Evolutionary conservation across 2,329 filamentous ascomycete genomes (phyloP).

Genomic region (Pseudodiploospora longispora): DNA sequence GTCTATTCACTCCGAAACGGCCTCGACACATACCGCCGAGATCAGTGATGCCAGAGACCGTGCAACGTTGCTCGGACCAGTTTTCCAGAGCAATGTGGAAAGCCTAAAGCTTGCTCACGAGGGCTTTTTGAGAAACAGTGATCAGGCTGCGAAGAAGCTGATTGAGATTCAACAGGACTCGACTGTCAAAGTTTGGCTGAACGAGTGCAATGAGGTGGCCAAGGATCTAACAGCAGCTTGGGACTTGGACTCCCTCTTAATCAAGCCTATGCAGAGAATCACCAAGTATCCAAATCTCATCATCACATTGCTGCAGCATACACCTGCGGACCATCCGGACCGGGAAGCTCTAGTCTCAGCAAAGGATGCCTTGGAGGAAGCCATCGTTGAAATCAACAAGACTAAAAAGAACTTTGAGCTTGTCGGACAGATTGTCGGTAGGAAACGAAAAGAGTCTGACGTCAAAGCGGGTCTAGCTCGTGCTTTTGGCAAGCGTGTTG

Average conservation of each 20-base stretch:
- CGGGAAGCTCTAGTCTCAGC: conserved; percentile 52
- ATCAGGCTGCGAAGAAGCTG: conserved; percentile 52
- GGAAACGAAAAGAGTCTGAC: conserved; percentile 83
- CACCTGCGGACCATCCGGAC: conserved; percentile 78
- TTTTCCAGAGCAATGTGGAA: conserved; percentile 50
- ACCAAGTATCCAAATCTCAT: conserved; percentile 89
- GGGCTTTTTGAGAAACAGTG: conserved; percentile 55
- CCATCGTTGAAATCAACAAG: conserved; percentile 84
- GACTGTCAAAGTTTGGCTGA: conserved; percentile 73
- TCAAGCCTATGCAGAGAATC: conserved; percentile 93
- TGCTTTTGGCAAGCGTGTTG: conserved; percentile 80
- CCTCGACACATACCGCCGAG: conserved; percentile 31
- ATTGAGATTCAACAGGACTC: conserved; percentile 56
- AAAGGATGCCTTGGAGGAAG: conserved; percentile 49
- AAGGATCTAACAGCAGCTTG: conserved; percentile 89
- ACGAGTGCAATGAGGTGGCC: conserved; percentile 86
- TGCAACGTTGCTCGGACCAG: conserved; percentile 42
- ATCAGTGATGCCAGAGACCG: conserved; percentile 46
- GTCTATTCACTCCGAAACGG: conserved; percentile 32
- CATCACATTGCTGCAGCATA: conserved; percentile 69
- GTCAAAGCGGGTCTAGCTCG: conserved; percentile 78
- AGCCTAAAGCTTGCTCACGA: conserved; percentile 54
- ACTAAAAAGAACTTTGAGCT: conserved; percentile 91
- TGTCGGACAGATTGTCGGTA: conserved; percentile 77
- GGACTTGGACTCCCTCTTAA: conserved; percentile 91